phyloP scores from a whole-genome alignment of 1,139 yeast genomes.

The Suhomyces terraborum region DNA sequence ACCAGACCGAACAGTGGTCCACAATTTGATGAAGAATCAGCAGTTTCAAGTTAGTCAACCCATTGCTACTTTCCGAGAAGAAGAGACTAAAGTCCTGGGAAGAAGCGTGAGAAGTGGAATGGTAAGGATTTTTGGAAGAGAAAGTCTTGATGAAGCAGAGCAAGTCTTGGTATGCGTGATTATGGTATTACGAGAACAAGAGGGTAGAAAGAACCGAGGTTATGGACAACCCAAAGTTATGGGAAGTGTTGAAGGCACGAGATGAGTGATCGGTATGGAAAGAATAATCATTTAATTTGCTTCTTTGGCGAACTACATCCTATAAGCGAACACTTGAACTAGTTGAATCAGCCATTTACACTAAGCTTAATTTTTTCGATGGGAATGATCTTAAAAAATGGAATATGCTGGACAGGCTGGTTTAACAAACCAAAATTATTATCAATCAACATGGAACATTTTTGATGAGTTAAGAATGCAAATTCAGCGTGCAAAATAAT shows the following conservation, averaged over 20 bases:
- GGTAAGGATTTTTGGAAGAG: constrained; percentile 32
- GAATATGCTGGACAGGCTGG: no score
- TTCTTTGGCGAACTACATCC: no score
- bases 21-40: constrained; percentile 16
- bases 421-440: no score
- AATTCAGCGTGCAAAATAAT: no score
- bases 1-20: constrained; percentile 17
- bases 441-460: no score
- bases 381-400: no score
- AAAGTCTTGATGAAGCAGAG: constrained; percentile 23
- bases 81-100: constrained; percentile 29
- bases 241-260: not conserved
- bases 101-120: constrained; percentile 32
- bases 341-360: no score
- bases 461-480: no score
- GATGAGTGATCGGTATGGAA: not conserved
- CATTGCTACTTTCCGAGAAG: constrained; percentile 34
- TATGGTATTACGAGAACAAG: constrained; percentile 42
- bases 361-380: no score
- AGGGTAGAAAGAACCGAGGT: constrained; percentile 40
- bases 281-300: not conserved
- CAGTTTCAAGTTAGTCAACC: constrained; percentile 31
- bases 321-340: no score
- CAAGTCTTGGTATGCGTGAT: constrained; percentile 33
- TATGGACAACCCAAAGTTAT: constrained; percentile 26